Conservation (phyloP, 2,329 filamentous ascomycete species). For the Plectosphaerella plurivora region DNA sequence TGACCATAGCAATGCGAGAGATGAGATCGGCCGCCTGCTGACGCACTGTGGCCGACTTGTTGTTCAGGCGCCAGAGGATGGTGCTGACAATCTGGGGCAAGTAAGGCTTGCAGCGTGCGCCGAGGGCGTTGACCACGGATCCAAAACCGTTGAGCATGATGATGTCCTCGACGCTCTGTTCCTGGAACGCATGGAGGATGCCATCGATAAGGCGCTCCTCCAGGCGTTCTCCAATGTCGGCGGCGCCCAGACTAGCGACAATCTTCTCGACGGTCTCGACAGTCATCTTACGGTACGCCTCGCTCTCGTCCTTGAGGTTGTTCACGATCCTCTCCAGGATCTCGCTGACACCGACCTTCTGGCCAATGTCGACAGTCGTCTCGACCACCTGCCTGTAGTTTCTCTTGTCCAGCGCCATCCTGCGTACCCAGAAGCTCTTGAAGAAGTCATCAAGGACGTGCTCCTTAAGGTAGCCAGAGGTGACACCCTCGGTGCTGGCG, state of each 20-base stretch:
- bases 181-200: slow-evolving; percentile 93
- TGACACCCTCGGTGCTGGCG: slow-evolving; percentile 90
- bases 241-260: slow-evolving; percentile 85
- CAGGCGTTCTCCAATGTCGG: slow-evolving; percentile 86
- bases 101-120: slow-evolving; percentile 91
- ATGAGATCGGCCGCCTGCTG: slow-evolving; percentile 97
- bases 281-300: slow-evolving; percentile 98
- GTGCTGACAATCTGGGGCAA: slow-evolving; percentile 95
- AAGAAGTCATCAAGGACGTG: slow-evolving; percentile 95
- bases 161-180: slow-evolving; percentile 94
- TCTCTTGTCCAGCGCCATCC: slow-evolving; percentile 95
- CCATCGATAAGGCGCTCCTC: slow-evolving; percentile 95
- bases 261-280: slow-evolving; percentile 97
- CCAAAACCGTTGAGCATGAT: slow-evolving; percentile 97
- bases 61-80: slow-evolving; percentile 94
- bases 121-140: slow-evolving; percentile 92
- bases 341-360: slow-evolving; percentile 96
- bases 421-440: slow-evolving; percentile 96
- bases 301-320: slow-evolving; percentile 97
- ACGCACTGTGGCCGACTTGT: slow-evolving; percentile 93
- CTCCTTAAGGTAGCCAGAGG: slow-evolving; percentile 90
- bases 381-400: slow-evolving; percentile 98
- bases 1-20: slow-evolving; percentile 94
- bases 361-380: slow-evolving; percentile 92
- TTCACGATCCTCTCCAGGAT: slow-evolving; percentile 90